Evolutionary conservation across 345 rosid genomes (phyloP).

Genomic region (Microthlaspi erraticum): DNA sequence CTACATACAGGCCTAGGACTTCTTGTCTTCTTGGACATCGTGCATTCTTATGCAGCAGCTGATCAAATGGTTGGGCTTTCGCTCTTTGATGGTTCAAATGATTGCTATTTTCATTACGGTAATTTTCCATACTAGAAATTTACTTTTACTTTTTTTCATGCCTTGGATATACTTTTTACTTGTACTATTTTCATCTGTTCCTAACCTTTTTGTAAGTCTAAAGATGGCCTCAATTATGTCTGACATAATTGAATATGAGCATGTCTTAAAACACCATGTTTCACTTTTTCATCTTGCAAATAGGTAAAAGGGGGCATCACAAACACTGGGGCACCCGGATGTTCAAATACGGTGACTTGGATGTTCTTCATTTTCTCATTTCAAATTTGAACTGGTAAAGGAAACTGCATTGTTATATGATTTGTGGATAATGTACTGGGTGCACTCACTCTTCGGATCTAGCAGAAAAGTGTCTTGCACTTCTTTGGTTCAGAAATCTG

Average conservation of each 20-base stretch:
- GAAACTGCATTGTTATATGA: conserved; percentile 13
- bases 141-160: not conserved
- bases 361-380: conserved; percentile 86
- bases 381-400: conserved; percentile 94
- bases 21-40: conserved; percentile 85
- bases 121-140: conserved; percentile 31
- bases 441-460: conserved; percentile 23
- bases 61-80: conserved; percentile 98
- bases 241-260: conserved; percentile 18
- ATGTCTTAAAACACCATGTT: conserved; percentile 13
- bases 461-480: conserved; percentile 15
- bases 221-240: conserved; percentile 19
- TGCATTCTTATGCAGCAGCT: conserved; percentile 95
- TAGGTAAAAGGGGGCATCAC: conserved; percentile 97
- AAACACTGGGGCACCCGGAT: conserved; percentile 97
- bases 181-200: too few relatives aligned
- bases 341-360: conserved; percentile 92
- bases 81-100: conserved; percentile 92
- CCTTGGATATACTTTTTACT: too few relatives aligned
- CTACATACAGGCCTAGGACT: conserved; percentile 71
- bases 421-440: conserved; percentile 11
- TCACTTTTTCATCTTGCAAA: conserved; percentile 29
- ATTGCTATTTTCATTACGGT: conserved; percentile 96
- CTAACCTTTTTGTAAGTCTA: conserved; percentile 4
- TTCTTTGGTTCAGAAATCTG: conserved; percentile 26